Conservation (phyloP, 1,284 basidiomycete genomes). For the Cerrena zonata region DNA sequence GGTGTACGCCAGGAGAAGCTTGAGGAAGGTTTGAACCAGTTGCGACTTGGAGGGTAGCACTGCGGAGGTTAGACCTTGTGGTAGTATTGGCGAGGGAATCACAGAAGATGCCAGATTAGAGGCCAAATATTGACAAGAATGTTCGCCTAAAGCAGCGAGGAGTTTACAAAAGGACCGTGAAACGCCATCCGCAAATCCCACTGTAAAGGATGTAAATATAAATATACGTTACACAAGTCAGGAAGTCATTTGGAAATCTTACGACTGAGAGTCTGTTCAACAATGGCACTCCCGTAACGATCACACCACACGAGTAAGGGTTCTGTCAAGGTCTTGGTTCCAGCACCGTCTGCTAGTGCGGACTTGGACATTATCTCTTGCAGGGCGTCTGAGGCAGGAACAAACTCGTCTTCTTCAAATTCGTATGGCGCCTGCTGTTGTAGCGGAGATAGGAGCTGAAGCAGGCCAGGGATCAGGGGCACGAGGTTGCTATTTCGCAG, state of each 20-base stretch:
- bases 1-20: constrained; percentile 68
- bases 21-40: constrained; percentile 66
- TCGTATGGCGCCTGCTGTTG: constrained; percentile 23
- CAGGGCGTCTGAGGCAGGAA: constrained; percentile 63
- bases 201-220: constrained; percentile 17
- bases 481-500: constrained; percentile 47
- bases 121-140: constrained; percentile 77
- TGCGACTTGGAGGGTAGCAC: constrained; percentile 37
- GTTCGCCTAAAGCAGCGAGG: constrained; percentile 75
- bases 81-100: constrained; percentile 15
- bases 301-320: constrained; percentile 75
- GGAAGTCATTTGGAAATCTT: constrained; percentile 14
- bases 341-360: constrained; percentile 66
- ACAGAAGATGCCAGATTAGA: constrained; percentile 50
- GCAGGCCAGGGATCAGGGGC: constrained; percentile 56
- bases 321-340: constrained; percentile 69
- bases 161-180: constrained; percentile 74
- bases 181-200: constrained; percentile 45
- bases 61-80: constrained; percentile 17
- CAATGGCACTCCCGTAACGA: constrained; percentile 47
- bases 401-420: constrained; percentile 49
- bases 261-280: constrained; percentile 43
- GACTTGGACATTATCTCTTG: constrained; percentile 75
- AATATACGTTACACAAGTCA: no score
- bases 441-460: constrained; percentile 51